These are phyloP conservation scores for Ramaria sp. DNA, from an alignment of 768 basidiomycete species.

Conservation along the genomic window DNA sequence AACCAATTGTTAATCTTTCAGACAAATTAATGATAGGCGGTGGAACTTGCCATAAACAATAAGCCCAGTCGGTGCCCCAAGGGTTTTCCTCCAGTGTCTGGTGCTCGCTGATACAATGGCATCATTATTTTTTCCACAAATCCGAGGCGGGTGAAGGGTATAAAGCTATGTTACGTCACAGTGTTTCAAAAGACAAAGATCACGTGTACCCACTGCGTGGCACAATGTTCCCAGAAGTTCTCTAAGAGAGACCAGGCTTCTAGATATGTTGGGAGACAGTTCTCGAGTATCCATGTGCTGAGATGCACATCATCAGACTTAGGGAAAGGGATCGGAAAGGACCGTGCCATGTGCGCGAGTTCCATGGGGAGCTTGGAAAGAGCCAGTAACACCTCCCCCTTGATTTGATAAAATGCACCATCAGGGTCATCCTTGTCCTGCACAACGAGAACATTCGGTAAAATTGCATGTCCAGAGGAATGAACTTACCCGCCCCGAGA, in stretches of 20 bases:
- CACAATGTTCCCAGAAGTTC: slow-evolving; percentile 7
- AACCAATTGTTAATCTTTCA: neutral
- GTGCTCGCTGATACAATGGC: neutral
- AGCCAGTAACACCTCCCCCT: neutral
- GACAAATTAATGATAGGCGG: neutral
- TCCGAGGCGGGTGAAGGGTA: slow-evolving; percentile 1
- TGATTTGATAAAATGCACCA: neutral
- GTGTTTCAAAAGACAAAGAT: neutral
- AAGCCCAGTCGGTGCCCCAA: slow-evolving; percentile 1
- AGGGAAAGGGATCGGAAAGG: neutral
- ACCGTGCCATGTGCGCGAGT: neutral
- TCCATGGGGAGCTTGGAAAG: neutral
- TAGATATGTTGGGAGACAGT: slow-evolving; percentile 3
- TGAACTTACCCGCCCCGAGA: neutral
- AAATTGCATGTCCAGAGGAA: neutral
- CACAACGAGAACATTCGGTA: neutral
- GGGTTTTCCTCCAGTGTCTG: neutral
- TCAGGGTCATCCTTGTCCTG: neutral
- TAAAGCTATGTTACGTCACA: neutral
- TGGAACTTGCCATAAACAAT: slow-evolving; percentile 2
- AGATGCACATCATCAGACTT: neutral
- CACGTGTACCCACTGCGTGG: slow-evolving; percentile 2
- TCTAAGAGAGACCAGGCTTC: slow-evolving; percentile 7
- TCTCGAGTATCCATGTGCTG: slow-evolving; percentile 5
- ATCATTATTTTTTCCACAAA: slow-evolving; percentile 4